A percentile compares a stretch with the other conserved stretches of the same genome.
Conservation (phyloP, 2,329 filamentous ascomycete genomes). For the Capronia coronata region DNA sequence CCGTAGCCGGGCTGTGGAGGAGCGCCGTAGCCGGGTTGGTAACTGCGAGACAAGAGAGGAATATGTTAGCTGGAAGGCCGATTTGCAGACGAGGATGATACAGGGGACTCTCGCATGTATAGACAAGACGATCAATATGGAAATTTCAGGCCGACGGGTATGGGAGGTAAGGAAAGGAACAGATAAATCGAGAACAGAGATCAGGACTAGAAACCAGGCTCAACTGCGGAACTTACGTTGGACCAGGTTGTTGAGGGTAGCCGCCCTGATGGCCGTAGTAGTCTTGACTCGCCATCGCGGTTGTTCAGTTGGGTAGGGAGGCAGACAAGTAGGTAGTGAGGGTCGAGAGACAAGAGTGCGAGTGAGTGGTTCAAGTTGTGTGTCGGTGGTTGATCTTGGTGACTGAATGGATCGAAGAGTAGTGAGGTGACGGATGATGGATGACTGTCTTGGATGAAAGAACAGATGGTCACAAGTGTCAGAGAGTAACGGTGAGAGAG, state of each 20-base stretch:
- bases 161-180: too few relatives aligned
- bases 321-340: background rate
- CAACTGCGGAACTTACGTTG: slow-evolving; percentile 23
- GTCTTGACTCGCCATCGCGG: slow-evolving; percentile 26
- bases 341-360: too few relatives aligned
- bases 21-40: slow-evolving; percentile 1
- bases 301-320: background rate
- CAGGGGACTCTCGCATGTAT: background rate
- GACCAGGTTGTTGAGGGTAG: slow-evolving; percentile 22
- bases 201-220: too few relatives aligned
- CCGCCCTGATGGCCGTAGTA: slow-evolving; percentile 24
- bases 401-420: background rate
- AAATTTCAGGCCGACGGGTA: too few relatives aligned
- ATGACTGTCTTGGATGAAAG: background rate
- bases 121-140: too few relatives aligned
- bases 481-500: too few relatives aligned
- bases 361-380: background rate
- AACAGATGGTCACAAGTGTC: background rate
- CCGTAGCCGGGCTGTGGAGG: background rate
- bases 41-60: slow-evolving; percentile 1
- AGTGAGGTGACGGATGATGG: too few relatives aligned
- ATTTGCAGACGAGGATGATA: background rate
- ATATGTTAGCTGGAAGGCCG: slow-evolving; percentile 2
- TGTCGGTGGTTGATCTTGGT: too few relatives aligned
- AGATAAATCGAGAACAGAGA: too few relatives aligned